Percentiles rank a stretch among this genome's conserved stretches.
Evolutionary conservation across 345 rosid genomes (phyloP).

Genomic region (Aurinia saxatilis): DNA sequence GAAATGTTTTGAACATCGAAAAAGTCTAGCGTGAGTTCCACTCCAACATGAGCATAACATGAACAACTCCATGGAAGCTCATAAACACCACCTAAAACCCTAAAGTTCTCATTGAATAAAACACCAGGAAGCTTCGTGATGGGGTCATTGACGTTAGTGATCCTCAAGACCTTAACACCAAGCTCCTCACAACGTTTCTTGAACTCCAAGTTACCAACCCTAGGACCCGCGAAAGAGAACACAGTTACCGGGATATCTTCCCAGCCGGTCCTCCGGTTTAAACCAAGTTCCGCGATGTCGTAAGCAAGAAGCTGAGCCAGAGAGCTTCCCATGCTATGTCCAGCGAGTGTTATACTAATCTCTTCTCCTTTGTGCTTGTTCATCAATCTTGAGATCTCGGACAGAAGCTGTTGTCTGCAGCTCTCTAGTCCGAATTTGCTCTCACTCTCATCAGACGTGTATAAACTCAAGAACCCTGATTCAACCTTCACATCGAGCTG

Average conservation of each 20-base stretch:
- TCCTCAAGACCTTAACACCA: conserved; percentile 64
- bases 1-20: conserved; percentile 64
- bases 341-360: conserved; percentile 66
- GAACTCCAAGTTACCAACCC: conserved; percentile 74
- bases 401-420: conserved; percentile 73
- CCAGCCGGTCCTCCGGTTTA: conserved; percentile 21
- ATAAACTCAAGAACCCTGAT: conserved; percentile 71
- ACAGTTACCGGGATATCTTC: conserved; percentile 44
- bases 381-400: conserved; percentile 59
- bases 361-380: conserved; percentile 51
- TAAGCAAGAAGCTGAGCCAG: conserved; percentile 75
- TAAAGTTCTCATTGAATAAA: conserved; percentile 61
- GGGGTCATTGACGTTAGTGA: conserved; percentile 69
- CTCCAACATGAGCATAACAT: conserved; percentile 73
- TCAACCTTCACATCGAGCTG: conserved; percentile 71
- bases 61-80: conserved; percentile 78
- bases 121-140: conserved; percentile 79
- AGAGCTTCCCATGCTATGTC: conserved; percentile 92
- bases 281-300: conserved; percentile 67
- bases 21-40: conserved; percentile 54
- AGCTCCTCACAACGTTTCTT: conserved; percentile 72
- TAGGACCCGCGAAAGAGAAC: conserved; percentile 78
- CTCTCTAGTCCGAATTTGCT: conserved; percentile 62
- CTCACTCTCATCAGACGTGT: conserved; percentile 64
- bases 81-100: conserved; percentile 53